These are phyloP conservation scores for Agrocybe praecox DNA, from an alignment of 768 basidiomycete species.

Conservation along the genomic window DNA sequence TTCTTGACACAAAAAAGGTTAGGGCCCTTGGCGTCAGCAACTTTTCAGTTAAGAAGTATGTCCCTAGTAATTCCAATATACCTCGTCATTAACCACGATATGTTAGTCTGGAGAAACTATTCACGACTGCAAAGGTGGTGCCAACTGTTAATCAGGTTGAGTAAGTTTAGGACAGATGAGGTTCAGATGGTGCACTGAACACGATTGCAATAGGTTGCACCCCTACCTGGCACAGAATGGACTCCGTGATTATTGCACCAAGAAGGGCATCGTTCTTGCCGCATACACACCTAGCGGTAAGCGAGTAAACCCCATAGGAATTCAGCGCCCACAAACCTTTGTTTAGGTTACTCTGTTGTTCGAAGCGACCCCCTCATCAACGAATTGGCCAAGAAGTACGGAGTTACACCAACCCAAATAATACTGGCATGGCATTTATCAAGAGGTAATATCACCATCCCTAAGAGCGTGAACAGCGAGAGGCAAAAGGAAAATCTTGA, in stretches of 20 bases:
- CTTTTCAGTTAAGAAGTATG: conserved; percentile 57
- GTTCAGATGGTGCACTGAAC: neutral
- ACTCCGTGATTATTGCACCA: conserved; percentile 45
- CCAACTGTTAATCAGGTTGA: conserved; percentile 54
- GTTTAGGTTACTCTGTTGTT: conserved; percentile 42
- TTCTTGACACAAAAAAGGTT: conserved; percentile 46
- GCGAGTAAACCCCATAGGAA: neutral
- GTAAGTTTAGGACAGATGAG: conserved; percentile 22
- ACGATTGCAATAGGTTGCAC: conserved; percentile 37
- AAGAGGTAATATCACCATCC: conserved; percentile 43
- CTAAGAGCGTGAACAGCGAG: conserved; percentile 47
- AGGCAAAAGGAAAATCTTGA: conserved; percentile 32
- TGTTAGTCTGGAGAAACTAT: conserved; percentile 38
- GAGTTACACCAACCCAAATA: conserved; percentile 46
- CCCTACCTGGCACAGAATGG: conserved; percentile 54
- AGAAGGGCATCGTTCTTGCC: conserved; percentile 49
- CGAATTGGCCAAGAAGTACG: conserved; percentile 49
- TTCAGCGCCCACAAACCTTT: too few relatives aligned
- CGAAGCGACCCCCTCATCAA: conserved; percentile 47
- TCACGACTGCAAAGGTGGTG: conserved; percentile 41
- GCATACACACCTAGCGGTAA: conserved; percentile 53
- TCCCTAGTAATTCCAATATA: neutral
- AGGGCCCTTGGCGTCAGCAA: conserved; percentile 62
- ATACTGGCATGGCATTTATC: conserved; percentile 55
- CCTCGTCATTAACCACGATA: neutral